Evolutionary conservation across 768 basidiomycete species (phyloP), one percentile per base, ranked within the genome.

Genomic region (Phaeotremella fagi): DNA sequence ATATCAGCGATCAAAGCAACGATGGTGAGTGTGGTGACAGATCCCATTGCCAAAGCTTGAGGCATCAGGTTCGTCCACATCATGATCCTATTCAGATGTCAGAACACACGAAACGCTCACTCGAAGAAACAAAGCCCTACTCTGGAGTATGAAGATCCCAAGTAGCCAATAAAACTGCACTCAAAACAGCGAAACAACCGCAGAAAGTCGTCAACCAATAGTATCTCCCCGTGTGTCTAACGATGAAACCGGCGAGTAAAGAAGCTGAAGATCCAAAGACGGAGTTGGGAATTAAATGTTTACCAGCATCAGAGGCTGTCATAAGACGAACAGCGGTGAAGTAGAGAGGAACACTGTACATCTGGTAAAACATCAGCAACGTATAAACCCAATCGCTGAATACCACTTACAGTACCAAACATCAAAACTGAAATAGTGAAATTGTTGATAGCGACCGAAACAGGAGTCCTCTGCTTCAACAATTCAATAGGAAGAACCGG

Each of bases 401-500:
- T 26, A 22, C 36, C 33, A 36, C 60, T 57, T 27, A 63, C 59
- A 15, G 52, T 53, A 27, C 52, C 46, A 45, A 66, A 61, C 23
- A 57, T 45, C 25, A 61, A 33, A 4, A 60, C 50, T 16, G 60
- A 54, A 33, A 70, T 76, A 70, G 57, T 38, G 83, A 91, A 79
- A 75, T 90, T 92, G 49, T 82, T 81, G 49, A 90, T 51, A 3
- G 87, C 85, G 22, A 90, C 83, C 15, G 86, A 85, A 25, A 90
- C 75, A 3, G 88, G 87, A 22, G 87, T 90, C 50, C 90, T 78
- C 68, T 83, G 82, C 25, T 79, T 81, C 37, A 91, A 80, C 52
- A 91, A 76, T 50, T 82, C 82, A 60, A 94, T 75, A 44, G 92
- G 92, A 85, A 97, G 86, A 37, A 95, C 85, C 15, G 94, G 94